Evolutionary conservation across 2,329 filamentous ascomycete species (phyloP), one percentile per base, ranked within the genome.

Genomic region (Colletotrichum filicis): DNA sequence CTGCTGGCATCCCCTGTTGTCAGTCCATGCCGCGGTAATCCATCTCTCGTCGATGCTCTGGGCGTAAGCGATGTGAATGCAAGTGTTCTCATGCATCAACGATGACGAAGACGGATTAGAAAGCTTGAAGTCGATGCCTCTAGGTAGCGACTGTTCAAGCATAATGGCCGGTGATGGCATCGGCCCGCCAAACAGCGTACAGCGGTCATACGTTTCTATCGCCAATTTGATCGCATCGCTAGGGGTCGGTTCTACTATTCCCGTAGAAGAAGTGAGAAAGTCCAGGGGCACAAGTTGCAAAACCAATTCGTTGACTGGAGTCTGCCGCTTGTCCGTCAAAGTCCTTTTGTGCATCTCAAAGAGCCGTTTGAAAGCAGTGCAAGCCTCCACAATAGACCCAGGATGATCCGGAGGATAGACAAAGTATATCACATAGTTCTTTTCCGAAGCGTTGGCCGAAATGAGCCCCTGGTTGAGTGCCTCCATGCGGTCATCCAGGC

Each of bases 21-120:
- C 94, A 1, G 92, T 94, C 94, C 94, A 97, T 0, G 93, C 92
- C 6, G 91, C 93, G 14, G 92, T 92, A 49, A 97, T 84, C 95
- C 95, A 97, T 9, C 92, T 86, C 24, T 92, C 90, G 79, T 96
- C 93, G 12, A 92, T 86, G 78, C 93, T 95, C 68, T 92, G 88
- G 2, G 93, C 90, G 78, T 97, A 97, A 1, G 92, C 93, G 57
- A 97, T 85, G 79, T 97, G 94, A 35, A 97, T 90, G 78, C 93
- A 93, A 0, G 91, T 93, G 75, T 95, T 94, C 79, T 97, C 94
- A 68, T 93, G 90, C 66, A 97, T 85, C 6, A 96, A 84, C 22
- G 94, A 93, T 22, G 91, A 89, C 0, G 93, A 94, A 2, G 93
- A 92, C 16, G 89, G 90, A 1, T 89, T 82, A 1, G 86, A 88